Evolutionary conservation across 495 filamentous ascomycete genomes (phyloP).

Genomic region (Neurospora sp.): DNA sequence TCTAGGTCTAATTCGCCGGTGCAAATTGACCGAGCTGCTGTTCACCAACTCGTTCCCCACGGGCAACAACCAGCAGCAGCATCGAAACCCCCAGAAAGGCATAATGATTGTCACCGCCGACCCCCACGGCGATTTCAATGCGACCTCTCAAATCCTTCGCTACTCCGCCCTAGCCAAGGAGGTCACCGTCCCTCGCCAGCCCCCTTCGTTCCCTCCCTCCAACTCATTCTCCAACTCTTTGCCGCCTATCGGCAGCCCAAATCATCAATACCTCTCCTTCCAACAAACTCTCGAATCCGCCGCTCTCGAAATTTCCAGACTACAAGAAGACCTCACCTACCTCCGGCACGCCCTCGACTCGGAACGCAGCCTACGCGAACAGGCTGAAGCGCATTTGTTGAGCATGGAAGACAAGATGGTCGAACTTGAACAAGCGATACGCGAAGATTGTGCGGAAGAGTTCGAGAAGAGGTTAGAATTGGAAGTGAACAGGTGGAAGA

Average conservation of each 20-base stretch:
- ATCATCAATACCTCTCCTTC: constrained; percentile 13
- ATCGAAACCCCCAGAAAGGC: constrained; percentile 63
- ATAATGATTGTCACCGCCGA: constrained; percentile 97
- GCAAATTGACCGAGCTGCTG: constrained; percentile 90
- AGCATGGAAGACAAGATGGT: constrained; percentile 56
- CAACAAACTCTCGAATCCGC: constrained; percentile 60
- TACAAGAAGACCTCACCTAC: constrained; percentile 70
- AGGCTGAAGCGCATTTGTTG: constrained; percentile 48
- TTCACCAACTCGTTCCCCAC: constrained; percentile 93
- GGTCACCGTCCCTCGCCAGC: constrained; percentile 71
- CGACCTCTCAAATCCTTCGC: constrained; percentile 88
- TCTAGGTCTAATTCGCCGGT: constrained; percentile 85
- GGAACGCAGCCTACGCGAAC: constrained; percentile 44
- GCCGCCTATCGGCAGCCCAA: constrained; percentile 21
- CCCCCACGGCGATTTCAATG: constrained; percentile 88
- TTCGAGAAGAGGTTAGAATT: constrained; percentile 68
- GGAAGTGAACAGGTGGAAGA: constrained; percentile 69
- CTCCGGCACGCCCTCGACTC: constrained; percentile 47
- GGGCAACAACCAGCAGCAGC: constrained; percentile 29
- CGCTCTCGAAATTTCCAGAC: constrained; percentile 58
- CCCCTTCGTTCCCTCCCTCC: constrained; percentile 14
- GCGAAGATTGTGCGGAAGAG: constrained; percentile 82
- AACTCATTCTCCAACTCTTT: constrained; percentile 25
- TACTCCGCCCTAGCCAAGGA: constrained; percentile 92
- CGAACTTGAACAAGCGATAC: constrained; percentile 70